phyloP scores from a whole-genome alignment of 306 rosid genomes.

The Medicago lupulina region DNA sequence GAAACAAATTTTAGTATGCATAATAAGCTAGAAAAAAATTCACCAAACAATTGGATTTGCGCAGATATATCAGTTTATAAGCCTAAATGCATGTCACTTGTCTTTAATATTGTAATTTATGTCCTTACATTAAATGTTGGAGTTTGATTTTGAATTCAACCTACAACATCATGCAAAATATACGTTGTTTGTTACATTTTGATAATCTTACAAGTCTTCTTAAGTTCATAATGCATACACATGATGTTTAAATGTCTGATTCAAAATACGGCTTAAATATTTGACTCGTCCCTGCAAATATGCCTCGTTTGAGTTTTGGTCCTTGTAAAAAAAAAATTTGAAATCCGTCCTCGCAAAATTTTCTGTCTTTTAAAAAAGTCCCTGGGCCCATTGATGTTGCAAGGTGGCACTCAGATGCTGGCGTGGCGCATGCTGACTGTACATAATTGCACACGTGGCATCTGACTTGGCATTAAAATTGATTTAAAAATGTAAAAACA shows the following conservation, averaged over 20 bases:
- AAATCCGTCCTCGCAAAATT: too few relatives aligned
- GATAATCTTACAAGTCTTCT: neutral
- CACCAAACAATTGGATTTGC: neutral
- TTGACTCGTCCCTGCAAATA: too few relatives aligned
- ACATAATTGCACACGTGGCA: too few relatives aligned
- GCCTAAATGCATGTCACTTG: neutral
- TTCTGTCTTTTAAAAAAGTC: too few relatives aligned
- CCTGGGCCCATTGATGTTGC: too few relatives aligned
- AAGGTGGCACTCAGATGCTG: too few relatives aligned
- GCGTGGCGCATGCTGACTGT: too few relatives aligned
- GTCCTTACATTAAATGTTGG: neutral
- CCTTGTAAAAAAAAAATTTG: too few relatives aligned
- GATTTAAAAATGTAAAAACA: too few relatives aligned
- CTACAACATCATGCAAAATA: neutral
- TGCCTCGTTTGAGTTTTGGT: too few relatives aligned
- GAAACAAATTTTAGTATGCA: slow-evolving; percentile 26
- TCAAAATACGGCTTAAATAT: too few relatives aligned
- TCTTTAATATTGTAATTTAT: slow-evolving; percentile 6
- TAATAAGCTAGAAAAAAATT: neutral
- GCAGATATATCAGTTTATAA: neutral
- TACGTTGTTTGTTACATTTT: neutral
- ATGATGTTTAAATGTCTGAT: slow-evolving; percentile 8
- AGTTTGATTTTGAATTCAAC: slow-evolving; percentile 27
- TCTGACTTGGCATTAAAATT: too few relatives aligned
- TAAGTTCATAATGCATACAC: slow-evolving; percentile 25